phyloP scores from a whole-genome alignment of 2,329 filamentous ascomycete species.

The Pseudogymnoascus sp. region DNA sequence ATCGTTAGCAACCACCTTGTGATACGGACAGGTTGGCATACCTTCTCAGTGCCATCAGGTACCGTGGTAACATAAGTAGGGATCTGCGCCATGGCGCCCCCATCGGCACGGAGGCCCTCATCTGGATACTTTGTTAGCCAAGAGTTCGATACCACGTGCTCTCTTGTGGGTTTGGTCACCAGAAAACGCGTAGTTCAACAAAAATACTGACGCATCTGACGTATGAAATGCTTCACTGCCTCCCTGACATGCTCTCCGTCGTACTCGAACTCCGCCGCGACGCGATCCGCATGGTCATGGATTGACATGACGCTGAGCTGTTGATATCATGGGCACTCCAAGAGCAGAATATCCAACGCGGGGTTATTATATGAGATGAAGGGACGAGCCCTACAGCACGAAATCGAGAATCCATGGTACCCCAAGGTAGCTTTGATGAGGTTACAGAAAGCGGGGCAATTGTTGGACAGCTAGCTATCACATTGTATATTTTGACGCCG shows the following conservation, averaged over 20 bases:
- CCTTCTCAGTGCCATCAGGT: slow-evolving; percentile 96
- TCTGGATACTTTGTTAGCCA: slow-evolving; percentile 41
- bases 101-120: slow-evolving; percentile 73
- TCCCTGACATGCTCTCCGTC: slow-evolving; percentile 69
- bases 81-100: slow-evolving; percentile 85
- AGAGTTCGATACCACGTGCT: background rate
- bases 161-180: slow-evolving; percentile 2
- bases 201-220: slow-evolving; percentile 63
- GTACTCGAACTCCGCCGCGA: slow-evolving; percentile 83
- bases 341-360: background rate
- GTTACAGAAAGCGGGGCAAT: slow-evolving; percentile 10
- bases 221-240: slow-evolving; percentile 78
- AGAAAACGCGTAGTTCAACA: slow-evolving; percentile 35
- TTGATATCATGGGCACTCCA: background rate
- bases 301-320: slow-evolving; percentile 55
- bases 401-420: background rate
- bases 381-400: background rate
- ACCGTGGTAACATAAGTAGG: slow-evolving; percentile 94
- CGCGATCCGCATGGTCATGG: slow-evolving; percentile 65
- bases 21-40: slow-evolving; percentile 34
- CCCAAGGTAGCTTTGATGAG: background rate
- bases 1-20: slow-evolving; percentile 15
- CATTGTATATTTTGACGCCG: slow-evolving; percentile 1
- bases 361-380: background rate
- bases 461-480: background rate